Conservation (phyloP, 2,329 filamentous ascomycete species). For the Exophiala xenobiotica region DNA sequence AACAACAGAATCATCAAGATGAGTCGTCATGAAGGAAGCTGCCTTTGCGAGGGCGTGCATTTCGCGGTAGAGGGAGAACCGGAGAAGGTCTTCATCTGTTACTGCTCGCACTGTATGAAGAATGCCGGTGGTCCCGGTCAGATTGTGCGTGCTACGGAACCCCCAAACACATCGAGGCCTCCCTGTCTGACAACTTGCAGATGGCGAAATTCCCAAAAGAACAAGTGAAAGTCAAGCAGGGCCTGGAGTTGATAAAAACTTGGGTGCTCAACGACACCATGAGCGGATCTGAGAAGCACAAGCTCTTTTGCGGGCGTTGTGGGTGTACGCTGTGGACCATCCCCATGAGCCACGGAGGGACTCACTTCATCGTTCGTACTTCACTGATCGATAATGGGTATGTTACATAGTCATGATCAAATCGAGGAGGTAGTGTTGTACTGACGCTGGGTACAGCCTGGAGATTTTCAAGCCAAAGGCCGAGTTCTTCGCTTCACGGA, state of each 20-base stretch:
- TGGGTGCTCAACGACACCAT: neutral
- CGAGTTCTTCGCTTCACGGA: constrained; percentile 39
- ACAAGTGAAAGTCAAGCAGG: neutral
- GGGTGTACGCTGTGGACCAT: constrained; percentile 17
- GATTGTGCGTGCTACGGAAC: neutral
- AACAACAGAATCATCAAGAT: too few species aligned
- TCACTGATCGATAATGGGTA: constrained; percentile 3
- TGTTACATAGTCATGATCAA: too few species aligned
- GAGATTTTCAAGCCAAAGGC: constrained; percentile 29
- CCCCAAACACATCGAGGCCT: too few species aligned
- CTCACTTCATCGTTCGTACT: neutral
- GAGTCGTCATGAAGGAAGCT: neutral
- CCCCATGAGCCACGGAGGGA: constrained; percentile 4
- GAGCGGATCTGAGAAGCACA: constrained; percentile 5
- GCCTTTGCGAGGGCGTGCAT: neutral
- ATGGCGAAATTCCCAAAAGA: neutral
- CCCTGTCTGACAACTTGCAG: too few species aligned
- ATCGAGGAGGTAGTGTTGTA: too few species aligned
- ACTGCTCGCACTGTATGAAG: constrained; percentile 2
- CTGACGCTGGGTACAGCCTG: too few species aligned
- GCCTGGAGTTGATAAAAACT: neutral
- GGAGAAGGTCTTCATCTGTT: neutral
- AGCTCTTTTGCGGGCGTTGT: constrained; percentile 3
- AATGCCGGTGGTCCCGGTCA: constrained; percentile 1
- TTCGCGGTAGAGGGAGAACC: neutral